Percentiles rank a stretch among this genome's conserved stretches.
phyloP scores from a whole-genome alignment of 1,139 yeast genomes.

The Lodderomyces parapsilosis region DNA sequence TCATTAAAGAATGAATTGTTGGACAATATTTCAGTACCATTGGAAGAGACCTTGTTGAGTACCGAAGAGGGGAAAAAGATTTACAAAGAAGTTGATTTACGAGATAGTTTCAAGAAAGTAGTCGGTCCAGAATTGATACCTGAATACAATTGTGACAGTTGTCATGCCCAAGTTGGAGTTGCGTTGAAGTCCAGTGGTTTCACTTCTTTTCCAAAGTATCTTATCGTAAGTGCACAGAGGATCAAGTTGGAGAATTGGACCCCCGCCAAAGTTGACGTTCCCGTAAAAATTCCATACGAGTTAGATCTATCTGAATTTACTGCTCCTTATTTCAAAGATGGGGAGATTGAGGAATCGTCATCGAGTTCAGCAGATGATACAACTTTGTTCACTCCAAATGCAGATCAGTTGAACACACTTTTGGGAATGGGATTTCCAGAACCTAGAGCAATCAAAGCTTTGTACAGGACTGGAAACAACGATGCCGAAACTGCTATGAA shows the following conservation, averaged over 20 bases:
- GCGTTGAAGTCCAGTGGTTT: constrained; percentile 52
- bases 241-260: constrained; percentile 88
- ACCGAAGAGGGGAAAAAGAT: constrained; percentile 41
- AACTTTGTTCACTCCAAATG: constrained; percentile 52
- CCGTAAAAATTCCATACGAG: constrained; percentile 57
- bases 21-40: constrained; percentile 69
- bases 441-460: constrained; percentile 62
- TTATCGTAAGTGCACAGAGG: constrained; percentile 74
- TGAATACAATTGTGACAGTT: constrained; percentile 61
- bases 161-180: constrained; percentile 43
- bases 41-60: constrained; percentile 38
- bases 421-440: constrained; percentile 86
- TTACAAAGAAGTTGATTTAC: constrained; percentile 52
- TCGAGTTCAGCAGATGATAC: constrained; percentile 16
- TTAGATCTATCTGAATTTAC: constrained; percentile 31
- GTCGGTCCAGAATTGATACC: constrained; percentile 59
- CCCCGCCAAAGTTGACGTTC: constrained; percentile 78
- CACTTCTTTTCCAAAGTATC: constrained; percentile 64
- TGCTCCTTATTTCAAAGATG: constrained; percentile 31
- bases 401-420: constrained; percentile 53
- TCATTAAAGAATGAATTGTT: constrained; percentile 55
- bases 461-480: constrained; percentile 68
- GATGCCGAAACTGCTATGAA: constrained; percentile 81
- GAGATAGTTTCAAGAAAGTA: constrained; percentile 49
- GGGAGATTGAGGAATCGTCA: constrained; percentile 24